Base-by-base conservation (phyloP, 345 rosid genomes). In the Salix caprea region DNA sequence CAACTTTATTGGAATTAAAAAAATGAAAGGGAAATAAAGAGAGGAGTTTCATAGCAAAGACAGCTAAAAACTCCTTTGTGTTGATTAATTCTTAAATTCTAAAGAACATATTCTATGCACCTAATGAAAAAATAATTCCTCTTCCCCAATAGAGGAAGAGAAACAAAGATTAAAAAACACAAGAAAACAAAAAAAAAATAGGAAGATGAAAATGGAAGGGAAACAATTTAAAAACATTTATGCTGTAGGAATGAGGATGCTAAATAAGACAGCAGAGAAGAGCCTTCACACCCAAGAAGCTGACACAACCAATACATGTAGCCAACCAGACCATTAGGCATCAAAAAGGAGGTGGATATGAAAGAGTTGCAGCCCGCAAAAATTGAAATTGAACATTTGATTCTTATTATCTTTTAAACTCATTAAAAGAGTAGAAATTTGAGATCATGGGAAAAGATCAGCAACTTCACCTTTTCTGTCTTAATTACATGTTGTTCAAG, bases 381-480 rank as follows among this genome's bases (percentile, higher is more conserved):
- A n/a, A 13, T 42, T 10, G 26, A 19, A 13, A 26, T 34, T 42
- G 16, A 36, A 65, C 40, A 65, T 13, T 52, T 14, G 39, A 54
- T 32, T 44, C n/a, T 3, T 34, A 4, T 24, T n/a, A 58, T 58
- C 10, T 24, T n/a, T 14, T 56, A 69, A 62, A 23, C 50, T 30
- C 21, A 52, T 32, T 52, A 24, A 34, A 28, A 21, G 19, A 65
- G 42, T 48, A 65, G 70, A 69, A 7, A 77, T 28, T 39, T 7
- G 18, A 61, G 48, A 73, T 24, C 54, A 21, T 32, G 69, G 19
- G 7, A 74, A 73, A 61, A 21, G 26, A 42, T 70, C 71, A 74
- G 78, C 82, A 73, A 83, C 23, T 52, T 76, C 77, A 94, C 89
- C 91, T 88, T 84, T 65, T 11, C 64, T 58, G 7, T 69, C 71